These are phyloP conservation scores for Cryphonectria radicalis DNA, from an alignment of 2,329 filamentous ascomycete genomes.

Conservation along the genomic window DNA sequence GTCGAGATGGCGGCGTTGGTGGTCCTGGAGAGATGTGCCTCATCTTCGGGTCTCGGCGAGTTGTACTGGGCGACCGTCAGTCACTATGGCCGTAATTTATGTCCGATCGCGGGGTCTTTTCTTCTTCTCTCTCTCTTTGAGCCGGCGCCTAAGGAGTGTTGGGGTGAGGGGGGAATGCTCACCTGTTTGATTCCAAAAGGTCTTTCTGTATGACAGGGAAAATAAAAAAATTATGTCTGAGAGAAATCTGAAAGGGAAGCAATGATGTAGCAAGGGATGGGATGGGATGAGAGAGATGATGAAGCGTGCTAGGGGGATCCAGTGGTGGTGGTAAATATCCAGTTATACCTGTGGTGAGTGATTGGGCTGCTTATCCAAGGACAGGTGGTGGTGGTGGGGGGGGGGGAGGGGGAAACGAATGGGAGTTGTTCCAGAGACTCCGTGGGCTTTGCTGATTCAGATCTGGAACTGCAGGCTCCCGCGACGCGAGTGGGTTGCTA, in stretches of 20 bases:
- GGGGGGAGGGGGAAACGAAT: not conserved
- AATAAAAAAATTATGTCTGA: not conserved
- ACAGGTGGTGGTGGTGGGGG: not conserved
- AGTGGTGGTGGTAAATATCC: not conserved
- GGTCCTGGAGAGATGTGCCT: slow-evolving; percentile 29
- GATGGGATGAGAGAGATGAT: not conserved
- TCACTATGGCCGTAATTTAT: slow-evolving; percentile 8
- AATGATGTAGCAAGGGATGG: not conserved
- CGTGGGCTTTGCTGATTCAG: slow-evolving; percentile 7
- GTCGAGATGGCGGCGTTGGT: slow-evolving; percentile 17
- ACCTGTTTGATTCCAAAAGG: not conserved
- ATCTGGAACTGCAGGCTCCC: not conserved
- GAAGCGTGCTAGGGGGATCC: not conserved
- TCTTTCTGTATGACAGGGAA: not conserved
- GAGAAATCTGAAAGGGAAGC: not conserved
- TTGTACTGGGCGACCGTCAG: slow-evolving; percentile 22
- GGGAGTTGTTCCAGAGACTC: not conserved
- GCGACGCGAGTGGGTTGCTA: not conserved
- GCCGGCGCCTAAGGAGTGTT: not conserved
- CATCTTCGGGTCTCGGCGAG: slow-evolving; percentile 19
- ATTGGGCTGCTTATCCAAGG: not conserved
- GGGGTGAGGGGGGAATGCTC: not conserved
- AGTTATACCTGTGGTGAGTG: not conserved
- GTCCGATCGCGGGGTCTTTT: slow-evolving; percentile 16
- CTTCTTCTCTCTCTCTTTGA: not conserved